Evolutionary conservation across 2,329 filamentous ascomycete genomes (phyloP).

Genomic region (Cryphonectria japonica): DNA sequence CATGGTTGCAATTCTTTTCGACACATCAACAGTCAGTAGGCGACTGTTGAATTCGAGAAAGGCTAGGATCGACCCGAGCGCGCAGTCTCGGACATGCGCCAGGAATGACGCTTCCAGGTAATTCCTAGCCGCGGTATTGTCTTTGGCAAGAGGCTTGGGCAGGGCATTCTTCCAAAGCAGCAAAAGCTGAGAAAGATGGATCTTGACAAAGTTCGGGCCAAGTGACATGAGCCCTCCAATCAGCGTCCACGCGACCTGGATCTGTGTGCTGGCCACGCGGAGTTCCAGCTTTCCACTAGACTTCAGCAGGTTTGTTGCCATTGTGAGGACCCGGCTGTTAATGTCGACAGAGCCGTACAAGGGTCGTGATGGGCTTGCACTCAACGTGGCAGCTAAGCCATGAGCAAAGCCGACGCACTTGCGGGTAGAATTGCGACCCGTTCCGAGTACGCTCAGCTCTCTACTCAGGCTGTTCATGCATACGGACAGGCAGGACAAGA

Average conservation of each 20-base stretch:
- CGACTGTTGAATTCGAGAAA: constrained; percentile 94
- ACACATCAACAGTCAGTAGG: constrained; percentile 89
- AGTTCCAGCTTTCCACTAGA: constrained; percentile 90
- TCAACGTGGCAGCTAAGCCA: constrained; percentile 86
- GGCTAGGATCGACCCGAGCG: constrained; percentile 85
- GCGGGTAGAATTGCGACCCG: constrained; percentile 76
- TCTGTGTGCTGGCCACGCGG: constrained; percentile 87
- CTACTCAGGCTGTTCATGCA: constrained; percentile 95
- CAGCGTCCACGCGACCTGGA: constrained; percentile 96
- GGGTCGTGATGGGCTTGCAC: constrained; percentile 84
- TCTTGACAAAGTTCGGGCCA: constrained; percentile 98
- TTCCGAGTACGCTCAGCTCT: constrained; percentile 77
- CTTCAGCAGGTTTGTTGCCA: constrained; percentile 91
- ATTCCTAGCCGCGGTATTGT: constrained; percentile 83
- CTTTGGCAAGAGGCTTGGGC: constrained; percentile 90
- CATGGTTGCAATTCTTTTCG: constrained; percentile 90
- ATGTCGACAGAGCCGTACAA: constrained; percentile 95
- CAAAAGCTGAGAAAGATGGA: constrained; percentile 91
- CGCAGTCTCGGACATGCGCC: constrained; percentile 92
- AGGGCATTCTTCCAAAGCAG: constrained; percentile 97
- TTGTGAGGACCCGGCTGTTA: constrained; percentile 86
- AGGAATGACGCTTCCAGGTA: constrained; percentile 90
- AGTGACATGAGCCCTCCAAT: constrained; percentile 96
- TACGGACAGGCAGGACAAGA: constrained; percentile 87
- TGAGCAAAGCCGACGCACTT: constrained; percentile 91